phyloP scores from a whole-genome alignment of 73 alveolate genomes.

The Paraurostyla sp. region DNA sequence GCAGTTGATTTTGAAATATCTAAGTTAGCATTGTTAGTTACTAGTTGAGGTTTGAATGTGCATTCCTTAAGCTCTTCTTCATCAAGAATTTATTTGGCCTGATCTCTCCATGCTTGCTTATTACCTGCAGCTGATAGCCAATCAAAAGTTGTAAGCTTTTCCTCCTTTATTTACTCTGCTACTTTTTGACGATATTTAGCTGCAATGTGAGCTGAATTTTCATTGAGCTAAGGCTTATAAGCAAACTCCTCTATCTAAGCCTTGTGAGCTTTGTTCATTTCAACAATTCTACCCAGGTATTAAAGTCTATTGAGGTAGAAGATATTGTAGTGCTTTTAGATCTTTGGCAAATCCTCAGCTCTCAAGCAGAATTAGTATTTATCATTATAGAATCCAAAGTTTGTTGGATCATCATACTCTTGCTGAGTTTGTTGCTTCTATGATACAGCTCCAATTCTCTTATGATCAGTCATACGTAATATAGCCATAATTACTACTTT shows the following conservation, averaged over 20 bases:
- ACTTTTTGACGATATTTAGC: conserved; percentile 16
- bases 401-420: neutral
- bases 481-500: conserved; percentile 36
- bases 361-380: conserved; percentile 19
- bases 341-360: conserved; percentile 12
- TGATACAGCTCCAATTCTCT: neutral
- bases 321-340: conserved; percentile 33
- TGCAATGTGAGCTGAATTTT: conserved; percentile 31
- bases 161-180: conserved; percentile 31
- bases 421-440: neutral
- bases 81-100: conserved; percentile 56
- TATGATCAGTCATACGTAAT: conserved; percentile 5
- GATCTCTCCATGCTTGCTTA: conserved; percentile 52
- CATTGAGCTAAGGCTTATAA: conserved; percentile 50
- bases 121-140: conserved; percentile 20
- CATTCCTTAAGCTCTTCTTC: conserved; percentile 68
- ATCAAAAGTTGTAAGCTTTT: conserved; percentile 18
- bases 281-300: neutral
- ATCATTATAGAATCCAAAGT: conserved; percentile 29
- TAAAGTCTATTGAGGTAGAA: conserved; percentile 62
- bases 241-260: neutral
- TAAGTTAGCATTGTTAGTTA: neutral
- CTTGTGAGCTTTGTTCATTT: neutral
- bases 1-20: neutral
- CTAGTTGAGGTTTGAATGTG: conserved; percentile 61